phyloP scores from a whole-genome alignment of 768 basidiomycete species.

The Mycena leptocephala region DNA sequence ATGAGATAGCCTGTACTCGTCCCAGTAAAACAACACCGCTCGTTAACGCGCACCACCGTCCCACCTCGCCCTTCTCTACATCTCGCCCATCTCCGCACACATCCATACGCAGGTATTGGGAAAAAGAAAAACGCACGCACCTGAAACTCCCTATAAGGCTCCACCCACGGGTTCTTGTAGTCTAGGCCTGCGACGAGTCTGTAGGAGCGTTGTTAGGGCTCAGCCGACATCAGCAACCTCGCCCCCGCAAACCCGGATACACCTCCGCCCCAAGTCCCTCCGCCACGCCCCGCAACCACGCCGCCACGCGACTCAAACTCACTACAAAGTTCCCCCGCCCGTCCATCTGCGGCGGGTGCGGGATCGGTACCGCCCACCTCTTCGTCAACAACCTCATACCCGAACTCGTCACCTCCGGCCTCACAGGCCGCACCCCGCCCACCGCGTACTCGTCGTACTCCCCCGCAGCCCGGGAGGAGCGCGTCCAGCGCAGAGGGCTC shows the following conservation, averaged over 20 bases:
- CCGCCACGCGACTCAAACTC: conserved; percentile 87
- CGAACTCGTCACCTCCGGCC: conserved; percentile 80
- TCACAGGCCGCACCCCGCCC: too few relatives aligned
- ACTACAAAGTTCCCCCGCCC: conserved; percentile 95
- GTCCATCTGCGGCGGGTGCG: conserved; percentile 97
- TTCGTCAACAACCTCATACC: conserved; percentile 92
- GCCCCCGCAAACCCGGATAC: conserved; percentile 98
- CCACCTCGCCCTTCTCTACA: too few relatives aligned
- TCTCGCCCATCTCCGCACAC: not conserved
- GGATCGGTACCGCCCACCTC: conserved; percentile 82
- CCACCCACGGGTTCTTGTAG: conserved; percentile 94
- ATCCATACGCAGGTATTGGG: too few relatives aligned
- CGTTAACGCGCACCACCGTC: too few relatives aligned
- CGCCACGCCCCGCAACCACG: conserved; percentile 91
- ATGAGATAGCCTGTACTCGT: too few relatives aligned
- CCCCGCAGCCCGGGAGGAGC: conserved; percentile 94
- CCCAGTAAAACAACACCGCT: too few relatives aligned
- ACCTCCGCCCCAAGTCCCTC: conserved; percentile 93
- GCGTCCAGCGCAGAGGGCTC: conserved; percentile 96
- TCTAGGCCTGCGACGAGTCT: conserved; percentile 95
- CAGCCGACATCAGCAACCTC: conserved; percentile 79
- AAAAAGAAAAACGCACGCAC: conserved; percentile 62
- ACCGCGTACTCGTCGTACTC: conserved; percentile 80
- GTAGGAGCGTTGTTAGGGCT: too few relatives aligned
- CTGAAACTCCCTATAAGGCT: conserved; percentile 95